Evolutionary conservation across 345 rosid species (phyloP).

Genomic region (Eucalyptus cloeziana): DNA sequence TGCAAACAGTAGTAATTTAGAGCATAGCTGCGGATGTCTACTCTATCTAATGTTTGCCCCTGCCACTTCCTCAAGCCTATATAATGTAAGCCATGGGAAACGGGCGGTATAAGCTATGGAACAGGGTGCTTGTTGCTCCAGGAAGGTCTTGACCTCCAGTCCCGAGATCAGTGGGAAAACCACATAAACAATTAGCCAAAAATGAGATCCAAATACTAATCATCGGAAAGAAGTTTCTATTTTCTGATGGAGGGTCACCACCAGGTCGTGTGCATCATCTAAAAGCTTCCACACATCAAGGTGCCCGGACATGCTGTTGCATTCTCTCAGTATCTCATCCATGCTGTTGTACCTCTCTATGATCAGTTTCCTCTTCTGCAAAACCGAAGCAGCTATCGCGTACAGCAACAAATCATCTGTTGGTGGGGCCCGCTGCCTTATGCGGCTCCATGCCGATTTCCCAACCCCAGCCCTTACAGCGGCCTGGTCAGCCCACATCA

Average conservation of each 20-base stretch:
- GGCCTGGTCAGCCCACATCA: constrained; percentile 98
- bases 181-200: not conserved
- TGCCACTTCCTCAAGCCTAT: not conserved
- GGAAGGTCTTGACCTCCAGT: not conserved
- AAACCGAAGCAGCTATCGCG: constrained; percentile 81
- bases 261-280: constrained; percentile 84
- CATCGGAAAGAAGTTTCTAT: constrained; percentile 32
- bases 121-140: not conserved
- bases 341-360: constrained; percentile 79
- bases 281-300: constrained; percentile 95
- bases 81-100: not conserved
- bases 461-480: constrained; percentile 83
- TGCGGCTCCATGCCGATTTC: constrained; percentile 77
- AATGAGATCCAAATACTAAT: not conserved
- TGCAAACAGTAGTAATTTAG: not conserved
- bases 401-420: constrained; percentile 81
- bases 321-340: constrained; percentile 92
- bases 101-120: not conserved
- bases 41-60: not conserved
- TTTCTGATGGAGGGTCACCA: constrained; percentile 74
- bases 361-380: constrained; percentile 84
- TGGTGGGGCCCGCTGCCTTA: constrained; percentile 80
- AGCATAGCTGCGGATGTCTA: not conserved
- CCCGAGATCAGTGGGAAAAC: not conserved
- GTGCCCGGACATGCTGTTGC: constrained; percentile 89